Percentiles rank a stretch among this genome's conserved stretches.
These are phyloP conservation scores for Amaranthus hypochondriacus DNA, from an alignment of 148 eudicot species.

Conservation along the genomic window DNA sequence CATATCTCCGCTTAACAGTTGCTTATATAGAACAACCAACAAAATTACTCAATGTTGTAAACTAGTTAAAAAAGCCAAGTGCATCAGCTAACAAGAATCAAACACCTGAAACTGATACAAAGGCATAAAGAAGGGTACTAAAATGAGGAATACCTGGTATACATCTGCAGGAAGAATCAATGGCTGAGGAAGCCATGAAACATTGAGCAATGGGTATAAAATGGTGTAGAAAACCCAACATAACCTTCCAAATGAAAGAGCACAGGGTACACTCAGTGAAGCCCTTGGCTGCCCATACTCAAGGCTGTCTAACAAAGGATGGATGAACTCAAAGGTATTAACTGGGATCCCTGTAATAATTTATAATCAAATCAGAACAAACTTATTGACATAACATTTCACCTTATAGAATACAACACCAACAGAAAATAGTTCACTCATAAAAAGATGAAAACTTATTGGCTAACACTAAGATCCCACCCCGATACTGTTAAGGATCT, in stretches of 20 bases:
- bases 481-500: no score
- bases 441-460: no score
- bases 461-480: no score
- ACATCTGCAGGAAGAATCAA: constrained; percentile 86
- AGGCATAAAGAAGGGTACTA: background rate
- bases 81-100: no score
- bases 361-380: background rate
- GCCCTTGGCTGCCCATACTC: constrained; percentile 61
- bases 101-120: background rate
- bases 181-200: constrained; percentile 82
- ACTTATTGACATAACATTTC: background rate
- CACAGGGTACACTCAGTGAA: constrained; percentile 51
- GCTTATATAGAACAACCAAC: no score
- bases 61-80: no score
- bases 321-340: constrained; percentile 65
- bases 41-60: no score
- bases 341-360: constrained; percentile 56
- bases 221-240: constrained; percentile 49
- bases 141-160: constrained; percentile 42
- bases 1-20: no score
- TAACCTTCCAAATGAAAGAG: constrained; percentile 52
- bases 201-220: constrained; percentile 63
- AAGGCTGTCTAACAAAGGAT: constrained; percentile 59
- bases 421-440: background rate
- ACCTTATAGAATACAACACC: background rate